Evolutionary conservation across 768 basidiomycete species (phyloP).

Genomic region (Megacollybia marginata): DNA sequence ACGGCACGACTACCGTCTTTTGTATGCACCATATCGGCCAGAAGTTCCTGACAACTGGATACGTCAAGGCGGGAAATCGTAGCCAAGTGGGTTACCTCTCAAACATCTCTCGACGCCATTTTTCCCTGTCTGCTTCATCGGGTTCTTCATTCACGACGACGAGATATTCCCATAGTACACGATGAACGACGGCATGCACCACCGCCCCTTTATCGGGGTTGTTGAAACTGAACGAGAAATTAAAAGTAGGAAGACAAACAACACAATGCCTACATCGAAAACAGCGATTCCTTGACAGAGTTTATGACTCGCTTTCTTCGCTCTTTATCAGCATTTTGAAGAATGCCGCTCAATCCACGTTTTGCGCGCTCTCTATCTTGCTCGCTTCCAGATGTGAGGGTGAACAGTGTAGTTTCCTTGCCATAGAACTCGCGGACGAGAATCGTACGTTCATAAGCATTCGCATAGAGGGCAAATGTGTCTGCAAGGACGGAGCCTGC

Average conservation of each 20-base stretch:
- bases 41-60: slow-evolving; percentile 68
- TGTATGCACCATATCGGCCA: slow-evolving; percentile 93
- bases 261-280: slow-evolving; percentile 47
- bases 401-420: slow-evolving; percentile 76
- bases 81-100: slow-evolving; percentile 48
- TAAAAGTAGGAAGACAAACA: slow-evolving; percentile 1
- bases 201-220: slow-evolving; percentile 88
- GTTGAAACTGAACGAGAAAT: slow-evolving; percentile 57
- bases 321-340: slow-evolving; percentile 59
- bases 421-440: slow-evolving; percentile 88
- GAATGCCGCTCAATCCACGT: slow-evolving; percentile 59
- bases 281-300: slow-evolving; percentile 67
- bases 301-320: slow-evolving; percentile 58
- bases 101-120: slow-evolving; percentile 70
- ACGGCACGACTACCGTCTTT: slow-evolving; percentile 84
- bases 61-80: not conserved
- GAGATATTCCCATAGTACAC: slow-evolving; percentile 82
- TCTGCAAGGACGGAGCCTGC: slow-evolving; percentile 81
- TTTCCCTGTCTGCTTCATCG: slow-evolving; percentile 65
- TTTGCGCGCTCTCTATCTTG: slow-evolving; percentile 59
- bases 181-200: slow-evolving; percentile 82
- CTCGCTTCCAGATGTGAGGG: slow-evolving; percentile 42
- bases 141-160: slow-evolving; percentile 46
- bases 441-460: slow-evolving; percentile 75
- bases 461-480: slow-evolving; percentile 81